A percentile compares a stretch with the other conserved stretches of the same genome.
These are phyloP conservation scores for Panicum miliaceum DNA, from an alignment of 176 grass and related monocot genomes.

Conservation along the genomic window DNA sequence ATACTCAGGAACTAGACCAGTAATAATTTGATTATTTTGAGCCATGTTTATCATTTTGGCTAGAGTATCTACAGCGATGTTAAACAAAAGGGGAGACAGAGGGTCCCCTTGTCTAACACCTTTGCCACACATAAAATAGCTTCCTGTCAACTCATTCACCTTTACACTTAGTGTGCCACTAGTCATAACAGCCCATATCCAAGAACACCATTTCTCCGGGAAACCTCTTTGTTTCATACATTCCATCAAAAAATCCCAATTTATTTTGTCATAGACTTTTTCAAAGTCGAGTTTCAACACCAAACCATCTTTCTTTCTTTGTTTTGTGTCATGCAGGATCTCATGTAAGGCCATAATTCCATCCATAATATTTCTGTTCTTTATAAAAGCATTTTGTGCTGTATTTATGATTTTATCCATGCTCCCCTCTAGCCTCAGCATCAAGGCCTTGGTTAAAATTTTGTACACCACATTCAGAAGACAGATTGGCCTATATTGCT, in stretches of 20 bases:
- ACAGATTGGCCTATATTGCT: neutral
- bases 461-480: neutral
- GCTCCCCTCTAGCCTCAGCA: neutral
- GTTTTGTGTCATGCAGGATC: neutral
- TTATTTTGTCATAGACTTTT: too few species aligned
- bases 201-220: neutral
- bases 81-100: too few species aligned
- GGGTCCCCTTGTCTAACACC: too few species aligned
- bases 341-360: neutral
- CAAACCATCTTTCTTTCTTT: neutral
- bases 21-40: too few species aligned
- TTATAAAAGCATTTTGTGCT: neutral
- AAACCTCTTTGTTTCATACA: neutral
- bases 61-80: too few species aligned
- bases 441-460: neutral
- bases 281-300: neutral
- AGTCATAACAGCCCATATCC: neutral
- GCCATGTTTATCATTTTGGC: too few species aligned
- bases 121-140: neutral
- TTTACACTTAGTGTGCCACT: neutral
- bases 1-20: too few species aligned
- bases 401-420: neutral
- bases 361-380: neutral
- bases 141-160: neutral
- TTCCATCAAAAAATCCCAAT: neutral